phyloP scores from a whole-genome alignment of 2,329 filamentous ascomycete genomes.

The Alternaria incomplexa region DNA sequence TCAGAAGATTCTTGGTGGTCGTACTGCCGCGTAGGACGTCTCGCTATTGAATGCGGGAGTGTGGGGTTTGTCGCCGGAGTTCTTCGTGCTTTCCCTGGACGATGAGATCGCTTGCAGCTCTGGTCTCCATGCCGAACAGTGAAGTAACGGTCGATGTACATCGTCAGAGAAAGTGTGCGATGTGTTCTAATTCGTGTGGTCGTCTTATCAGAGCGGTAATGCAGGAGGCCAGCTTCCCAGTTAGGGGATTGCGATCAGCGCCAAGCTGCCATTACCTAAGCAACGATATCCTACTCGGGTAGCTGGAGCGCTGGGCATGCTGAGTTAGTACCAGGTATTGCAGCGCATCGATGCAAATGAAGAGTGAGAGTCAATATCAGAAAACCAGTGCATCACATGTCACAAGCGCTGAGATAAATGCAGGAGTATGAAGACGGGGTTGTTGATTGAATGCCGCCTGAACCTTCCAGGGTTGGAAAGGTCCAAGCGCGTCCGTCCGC shows the following conservation, averaged over 20 bases:
- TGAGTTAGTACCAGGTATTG: neutral
- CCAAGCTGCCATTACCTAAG: neutral
- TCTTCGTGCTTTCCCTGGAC: neutral
- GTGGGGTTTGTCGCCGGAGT: neutral
- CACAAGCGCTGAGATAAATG: neutral
- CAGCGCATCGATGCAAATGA: neutral
- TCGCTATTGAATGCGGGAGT: neutral
- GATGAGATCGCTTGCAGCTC: neutral
- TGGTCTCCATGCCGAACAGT: neutral
- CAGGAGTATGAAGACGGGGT: neutral
- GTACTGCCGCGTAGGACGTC: neutral
- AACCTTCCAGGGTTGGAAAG: neutral
- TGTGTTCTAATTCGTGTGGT: neutral
- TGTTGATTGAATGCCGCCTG: neutral
- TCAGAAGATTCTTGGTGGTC: too few relatives aligned
- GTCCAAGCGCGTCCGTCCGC: neutral
- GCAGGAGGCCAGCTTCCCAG: neutral
- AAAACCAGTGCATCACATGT: neutral
- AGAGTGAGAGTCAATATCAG: neutral
- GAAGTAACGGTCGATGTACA: neutral
- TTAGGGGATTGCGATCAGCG: fast-evolving
- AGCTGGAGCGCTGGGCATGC: neutral
- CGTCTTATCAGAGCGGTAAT: neutral
- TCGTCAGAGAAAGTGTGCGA: fast-evolving
- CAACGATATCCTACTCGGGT: neutral